Conservation (phyloP, 78 protist species). For the Speleostelium caveatum region DNA sequence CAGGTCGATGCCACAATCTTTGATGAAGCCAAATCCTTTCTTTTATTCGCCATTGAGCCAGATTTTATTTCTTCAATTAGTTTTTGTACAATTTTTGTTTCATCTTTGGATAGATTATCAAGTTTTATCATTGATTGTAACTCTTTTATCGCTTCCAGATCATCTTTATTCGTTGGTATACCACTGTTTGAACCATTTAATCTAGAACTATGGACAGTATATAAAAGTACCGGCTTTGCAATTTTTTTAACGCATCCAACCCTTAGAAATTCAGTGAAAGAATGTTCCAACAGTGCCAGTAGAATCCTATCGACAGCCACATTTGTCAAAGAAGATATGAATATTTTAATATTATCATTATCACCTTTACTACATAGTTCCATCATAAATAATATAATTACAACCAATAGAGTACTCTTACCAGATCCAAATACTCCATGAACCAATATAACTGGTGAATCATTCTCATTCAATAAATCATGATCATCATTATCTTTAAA, state of each 20-base stretch:
- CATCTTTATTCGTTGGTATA: neutral
- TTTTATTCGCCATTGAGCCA: conserved; percentile 18
- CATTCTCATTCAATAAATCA: neutral
- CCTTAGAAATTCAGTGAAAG: conserved; percentile 77
- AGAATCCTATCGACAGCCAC: conserved; percentile 92
- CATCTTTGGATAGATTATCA: neutral
- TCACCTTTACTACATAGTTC: conserved; percentile 33
- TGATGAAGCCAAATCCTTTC: conserved; percentile 15
- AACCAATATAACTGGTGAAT: conserved; percentile 59
- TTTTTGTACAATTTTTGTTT: neutral
- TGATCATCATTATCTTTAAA: neutral
- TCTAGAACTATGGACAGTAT: conserved; percentile 20
- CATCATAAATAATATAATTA: conserved; percentile 60
- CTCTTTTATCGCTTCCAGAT: conserved; percentile 52
- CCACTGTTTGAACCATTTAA: neutral
- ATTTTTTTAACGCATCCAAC: conserved; percentile 89
- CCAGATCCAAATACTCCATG: conserved; percentile 94
- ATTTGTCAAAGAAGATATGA: conserved; percentile 86
- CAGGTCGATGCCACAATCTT: conserved; percentile 81
- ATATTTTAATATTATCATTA: conserved; percentile 48
- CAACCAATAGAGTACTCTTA: conserved; percentile 78
- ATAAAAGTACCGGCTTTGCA: conserved; percentile 73
- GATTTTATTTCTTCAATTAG: conserved; percentile 3
- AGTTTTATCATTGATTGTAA: conserved; percentile 27
- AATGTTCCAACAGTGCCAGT: conserved; percentile 50